Evolutionary conservation across 2,329 filamentous ascomycete genomes (phyloP).

Genomic region (Colletotrichum viniferum): DNA sequence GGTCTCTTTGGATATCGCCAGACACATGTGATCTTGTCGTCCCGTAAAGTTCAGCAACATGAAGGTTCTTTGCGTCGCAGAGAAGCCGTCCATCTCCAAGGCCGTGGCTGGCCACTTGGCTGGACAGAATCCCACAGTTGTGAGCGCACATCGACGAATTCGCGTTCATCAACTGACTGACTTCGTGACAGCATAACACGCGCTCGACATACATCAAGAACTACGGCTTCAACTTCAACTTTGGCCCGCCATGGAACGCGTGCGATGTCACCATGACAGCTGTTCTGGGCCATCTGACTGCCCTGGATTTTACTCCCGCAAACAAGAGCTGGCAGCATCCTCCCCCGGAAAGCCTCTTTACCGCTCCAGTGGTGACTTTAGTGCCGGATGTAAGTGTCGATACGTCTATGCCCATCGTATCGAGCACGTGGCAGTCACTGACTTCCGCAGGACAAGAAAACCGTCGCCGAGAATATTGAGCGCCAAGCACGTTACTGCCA

Average conservation of each 20-base stretch:
- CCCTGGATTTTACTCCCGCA: slow-evolving; percentile 74
- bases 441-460: slow-evolving; percentile 70
- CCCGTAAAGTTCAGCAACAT: slow-evolving; percentile 39
- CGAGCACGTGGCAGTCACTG: background rate
- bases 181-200: slow-evolving; percentile 63
- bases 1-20: background rate
- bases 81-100: slow-evolving; percentile 91
- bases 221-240: slow-evolving; percentile 89
- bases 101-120: slow-evolving; percentile 90
- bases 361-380: slow-evolving; percentile 73
- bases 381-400: slow-evolving; percentile 64
- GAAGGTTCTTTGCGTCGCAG: slow-evolving; percentile 60
- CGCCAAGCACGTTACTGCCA: slow-evolving; percentile 74
- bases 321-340: slow-evolving; percentile 84
- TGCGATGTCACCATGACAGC: slow-evolving; percentile 93
- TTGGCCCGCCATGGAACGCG: slow-evolving; percentile 77
- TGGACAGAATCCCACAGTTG: slow-evolving; percentile 73
- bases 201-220: slow-evolving; percentile 87
- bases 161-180: slow-evolving; percentile 26
- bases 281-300: slow-evolving; percentile 86
- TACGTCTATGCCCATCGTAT: background rate
- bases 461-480: slow-evolving; percentile 85
- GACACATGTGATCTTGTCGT: background rate
- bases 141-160: slow-evolving; percentile 47
- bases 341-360: slow-evolving; percentile 79